Evolutionary conservation across 805 yeast genomes (phyloP).

Genomic region (Yamadazyma philogaea): DNA sequence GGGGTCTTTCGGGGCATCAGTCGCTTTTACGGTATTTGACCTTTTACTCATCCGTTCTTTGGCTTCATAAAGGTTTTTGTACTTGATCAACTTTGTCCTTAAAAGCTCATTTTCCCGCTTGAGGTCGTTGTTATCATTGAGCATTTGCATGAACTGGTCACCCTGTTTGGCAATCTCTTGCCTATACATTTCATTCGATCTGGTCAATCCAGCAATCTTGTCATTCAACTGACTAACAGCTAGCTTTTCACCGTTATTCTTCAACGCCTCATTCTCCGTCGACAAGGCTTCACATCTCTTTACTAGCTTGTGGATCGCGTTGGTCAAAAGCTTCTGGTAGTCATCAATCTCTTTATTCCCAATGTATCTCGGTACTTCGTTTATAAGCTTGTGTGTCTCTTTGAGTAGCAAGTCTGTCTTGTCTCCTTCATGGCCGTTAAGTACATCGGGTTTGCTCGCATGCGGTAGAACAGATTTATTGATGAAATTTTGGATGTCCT

Average conservation of each 20-base stretch:
- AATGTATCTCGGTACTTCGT: conserved; percentile 21
- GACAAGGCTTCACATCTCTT: conserved; percentile 10
- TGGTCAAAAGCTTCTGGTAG: conserved; percentile 23
- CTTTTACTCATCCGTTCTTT: conserved; percentile 6
- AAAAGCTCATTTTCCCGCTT: conserved; percentile 28
- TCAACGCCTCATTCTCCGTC: conserved; percentile 8
- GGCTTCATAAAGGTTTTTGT: conserved; percentile 29
- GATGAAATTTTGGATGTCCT: conserved; percentile 4
- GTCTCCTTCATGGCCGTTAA: background rate
- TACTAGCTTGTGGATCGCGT: conserved; percentile 28
- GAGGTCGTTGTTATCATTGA: conserved; percentile 20
- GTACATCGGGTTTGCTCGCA: background rate
- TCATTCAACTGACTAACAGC: conserved; percentile 15
- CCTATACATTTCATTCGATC: conserved; percentile 11
- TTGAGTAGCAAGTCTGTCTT: conserved; percentile 21
- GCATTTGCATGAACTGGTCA: conserved; percentile 15
- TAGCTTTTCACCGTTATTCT: conserved; percentile 10
- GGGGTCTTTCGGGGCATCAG: background rate
- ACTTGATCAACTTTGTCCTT: conserved; percentile 33
- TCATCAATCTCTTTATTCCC: conserved; percentile 24
- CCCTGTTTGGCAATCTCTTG: conserved; percentile 12
- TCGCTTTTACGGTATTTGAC: background rate
- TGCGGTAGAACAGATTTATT: conserved; percentile 1
- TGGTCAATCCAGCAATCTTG: conserved; percentile 12
- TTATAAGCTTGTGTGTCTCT: conserved; percentile 29